These are phyloP conservation scores for Sanghuangporus weigelae DNA, from an alignment of 1,284 basidiomycete genomes.

Conservation along the genomic window DNA sequence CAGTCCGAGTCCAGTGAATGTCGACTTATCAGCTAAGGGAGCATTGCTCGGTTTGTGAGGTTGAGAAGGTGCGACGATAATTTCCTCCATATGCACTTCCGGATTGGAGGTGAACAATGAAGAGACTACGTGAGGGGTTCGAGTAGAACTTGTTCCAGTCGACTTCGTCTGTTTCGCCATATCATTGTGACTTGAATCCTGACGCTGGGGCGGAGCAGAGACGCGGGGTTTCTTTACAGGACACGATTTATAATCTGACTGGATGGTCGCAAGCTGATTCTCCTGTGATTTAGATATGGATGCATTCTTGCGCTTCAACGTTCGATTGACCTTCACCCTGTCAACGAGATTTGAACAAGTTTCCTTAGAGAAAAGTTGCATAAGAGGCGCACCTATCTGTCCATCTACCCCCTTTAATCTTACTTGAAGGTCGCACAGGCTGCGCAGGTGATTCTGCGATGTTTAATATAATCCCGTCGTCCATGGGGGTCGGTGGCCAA, in stretches of 20 bases:
- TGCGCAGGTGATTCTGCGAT: slow-evolving; percentile 41
- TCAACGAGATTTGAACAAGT: slow-evolving; percentile 14
- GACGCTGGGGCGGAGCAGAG: slow-evolving; percentile 25
- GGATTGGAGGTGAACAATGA: slow-evolving; percentile 88
- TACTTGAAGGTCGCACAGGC: slow-evolving; percentile 25
- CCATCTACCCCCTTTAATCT: slow-evolving; percentile 68
- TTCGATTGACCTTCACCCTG: slow-evolving; percentile 68
- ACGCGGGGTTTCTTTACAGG: slow-evolving; percentile 36
- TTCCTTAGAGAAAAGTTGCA: slow-evolving; percentile 15
- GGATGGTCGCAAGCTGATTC: neutral
- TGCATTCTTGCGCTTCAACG: slow-evolving; percentile 51
- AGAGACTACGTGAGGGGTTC: slow-evolving; percentile 74
- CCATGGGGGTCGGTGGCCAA: slow-evolving; percentile 37
- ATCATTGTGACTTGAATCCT: slow-evolving; percentile 18
- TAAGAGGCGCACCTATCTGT: slow-evolving; percentile 63
- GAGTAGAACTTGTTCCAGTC: slow-evolving; percentile 26
- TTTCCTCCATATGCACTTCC: slow-evolving; percentile 44
- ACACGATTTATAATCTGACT: slow-evolving; percentile 22
- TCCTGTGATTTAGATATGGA: slow-evolving; percentile 1
- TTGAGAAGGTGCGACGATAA: slow-evolving; percentile 25
- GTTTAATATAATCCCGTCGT: slow-evolving; percentile 67
- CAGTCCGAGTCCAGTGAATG: slow-evolving; percentile 73
- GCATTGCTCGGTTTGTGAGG: slow-evolving; percentile 74
- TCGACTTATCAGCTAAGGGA: slow-evolving; percentile 67
- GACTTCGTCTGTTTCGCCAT: slow-evolving; percentile 21